These are phyloP conservation scores for Strigomonas culicis DNA, from an alignment of 208 protist species.

Conservation along the genomic window DNA sequence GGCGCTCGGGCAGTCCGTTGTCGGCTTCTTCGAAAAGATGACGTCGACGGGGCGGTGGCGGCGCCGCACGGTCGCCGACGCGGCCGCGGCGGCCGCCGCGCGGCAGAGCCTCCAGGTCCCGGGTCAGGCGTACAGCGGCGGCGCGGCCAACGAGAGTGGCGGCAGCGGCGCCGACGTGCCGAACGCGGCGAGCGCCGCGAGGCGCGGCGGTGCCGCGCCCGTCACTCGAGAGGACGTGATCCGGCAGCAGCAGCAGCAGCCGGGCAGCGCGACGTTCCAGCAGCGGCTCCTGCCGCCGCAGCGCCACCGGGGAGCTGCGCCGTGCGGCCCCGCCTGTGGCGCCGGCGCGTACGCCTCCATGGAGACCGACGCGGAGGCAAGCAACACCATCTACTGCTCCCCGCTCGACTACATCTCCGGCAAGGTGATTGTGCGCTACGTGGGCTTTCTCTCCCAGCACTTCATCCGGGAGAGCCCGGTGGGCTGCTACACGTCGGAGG, in stretches of 20 bases:
- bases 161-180: neutral
- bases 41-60: neutral
- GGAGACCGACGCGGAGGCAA: too few relatives aligned
- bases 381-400: constrained; percentile 34
- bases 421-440: constrained; percentile 71
- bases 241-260: too few relatives aligned
- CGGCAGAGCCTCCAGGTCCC: constrained; percentile 27
- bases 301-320: too few relatives aligned
- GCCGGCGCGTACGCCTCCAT: neutral
- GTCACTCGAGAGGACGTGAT: neutral
- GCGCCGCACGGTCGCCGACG: neutral
- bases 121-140: neutral
- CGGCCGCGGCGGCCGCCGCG: too few relatives aligned
- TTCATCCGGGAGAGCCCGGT: constrained; percentile 86
- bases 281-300: too few relatives aligned
- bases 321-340: too few relatives aligned
- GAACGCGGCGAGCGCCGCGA: neutral
- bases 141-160: neutral
- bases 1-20: constrained; percentile 4
- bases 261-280: too few relatives aligned
- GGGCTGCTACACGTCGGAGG: constrained; percentile 22
- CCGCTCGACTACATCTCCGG: constrained; percentile 82
- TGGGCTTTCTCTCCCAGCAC: constrained; percentile 89
- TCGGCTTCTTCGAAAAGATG: neutral
- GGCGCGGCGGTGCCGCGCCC: neutral